These are phyloP conservation scores for Globisporangium spiculum DNA, from an alignment of 352 stramenopile genomes.

Conservation along the genomic window DNA sequence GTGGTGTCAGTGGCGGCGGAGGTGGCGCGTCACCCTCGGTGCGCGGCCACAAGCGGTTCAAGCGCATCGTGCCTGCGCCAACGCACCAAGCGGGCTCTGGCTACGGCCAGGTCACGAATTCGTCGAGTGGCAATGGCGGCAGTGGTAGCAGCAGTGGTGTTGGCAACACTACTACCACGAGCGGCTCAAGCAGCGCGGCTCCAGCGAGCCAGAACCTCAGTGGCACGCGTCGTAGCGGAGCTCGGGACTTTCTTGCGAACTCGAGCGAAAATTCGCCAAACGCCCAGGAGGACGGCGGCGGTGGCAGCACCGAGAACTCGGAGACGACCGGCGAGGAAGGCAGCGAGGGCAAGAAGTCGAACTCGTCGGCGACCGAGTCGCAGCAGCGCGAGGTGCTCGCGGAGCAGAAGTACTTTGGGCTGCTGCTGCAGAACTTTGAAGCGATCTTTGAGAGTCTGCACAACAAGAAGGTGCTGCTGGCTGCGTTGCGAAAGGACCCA, in stretches of 20 bases:
- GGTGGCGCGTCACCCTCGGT: conserved; percentile 23
- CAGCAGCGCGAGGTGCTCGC: conserved; percentile 55
- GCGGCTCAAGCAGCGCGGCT: conserved; percentile 3
- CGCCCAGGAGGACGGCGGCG: conserved; percentile 24
- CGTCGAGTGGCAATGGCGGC: not conserved
- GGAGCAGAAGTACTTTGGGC: conserved; percentile 78
- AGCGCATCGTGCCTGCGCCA: conserved; percentile 37
- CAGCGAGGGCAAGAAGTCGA: conserved; percentile 51
- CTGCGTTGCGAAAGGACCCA: conserved; percentile 63
- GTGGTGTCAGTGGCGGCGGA: not conserved
- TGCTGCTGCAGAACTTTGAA: conserved; percentile 83
- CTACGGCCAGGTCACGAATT: not conserved
- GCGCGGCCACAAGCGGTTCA: conserved; percentile 63
- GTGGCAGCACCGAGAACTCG: conserved; percentile 68
- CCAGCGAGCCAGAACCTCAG: not conserved
- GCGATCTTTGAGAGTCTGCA: conserved; percentile 81
- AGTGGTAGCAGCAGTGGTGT: not conserved
- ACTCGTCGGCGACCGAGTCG: conserved; percentile 32
- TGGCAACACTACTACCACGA: conserved; percentile 10
- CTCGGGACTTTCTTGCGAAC: conserved; percentile 10
- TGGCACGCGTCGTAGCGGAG: conserved; percentile 1
- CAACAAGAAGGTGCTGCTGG: conserved; percentile 82
- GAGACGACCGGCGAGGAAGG: conserved; percentile 77
- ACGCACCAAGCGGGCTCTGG: not conserved
- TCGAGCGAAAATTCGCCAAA: conserved; percentile 28